Base-by-base conservation (phyloP, 257 asterid genomes). In the Solanum okadae region DNA sequence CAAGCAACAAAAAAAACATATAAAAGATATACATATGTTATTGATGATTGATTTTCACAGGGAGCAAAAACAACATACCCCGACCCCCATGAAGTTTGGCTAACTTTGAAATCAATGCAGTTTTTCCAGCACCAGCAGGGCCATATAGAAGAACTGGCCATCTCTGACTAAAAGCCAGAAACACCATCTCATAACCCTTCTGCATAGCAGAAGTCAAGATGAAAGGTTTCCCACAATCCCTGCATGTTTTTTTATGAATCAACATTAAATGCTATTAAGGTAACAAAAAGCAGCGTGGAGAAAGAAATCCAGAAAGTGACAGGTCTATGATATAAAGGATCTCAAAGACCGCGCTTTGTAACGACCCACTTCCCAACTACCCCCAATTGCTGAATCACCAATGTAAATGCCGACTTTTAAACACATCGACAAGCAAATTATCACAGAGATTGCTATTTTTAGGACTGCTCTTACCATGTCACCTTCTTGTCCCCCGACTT, bases 71-170 rank as follows among this genome's bases (percentile, higher is more conserved):
- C 13, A 85, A 44, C 82, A 23, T 49, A 86, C 88, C 83, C 25
- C 84, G 84, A 85, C 92, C 92, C 78, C 97, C 94, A 90, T 90
- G 87, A 88, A 73, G 90, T 72, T 89, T 90, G 38, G 98, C 98
- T 92, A 96, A 92, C 88, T 91, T 92, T 88, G 92, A 85, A 89
- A 96, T 89, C 59, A 95, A 91, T 63, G 99, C 94, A 87, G 98
- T 94, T 93, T 97, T 97, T 88, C 99, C 99, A 84, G 94, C 85
- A 89, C 99, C 99, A 83, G 98, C 92, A 42, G 98, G 98, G 78
- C 99, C 99, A 89, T 94, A 94, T 56, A 97, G 94, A 91, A 97
- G 99, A 90, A 97, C 97, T 72, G 99, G 99, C 98, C 98, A 95
- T 87, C 98, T 93, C 90, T 97, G 98, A 92, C 93, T 95, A 91